Evolutionary conservation across 805 yeast genomes (phyloP).

Genomic region (Nakazawaea anatomiae): DNA sequence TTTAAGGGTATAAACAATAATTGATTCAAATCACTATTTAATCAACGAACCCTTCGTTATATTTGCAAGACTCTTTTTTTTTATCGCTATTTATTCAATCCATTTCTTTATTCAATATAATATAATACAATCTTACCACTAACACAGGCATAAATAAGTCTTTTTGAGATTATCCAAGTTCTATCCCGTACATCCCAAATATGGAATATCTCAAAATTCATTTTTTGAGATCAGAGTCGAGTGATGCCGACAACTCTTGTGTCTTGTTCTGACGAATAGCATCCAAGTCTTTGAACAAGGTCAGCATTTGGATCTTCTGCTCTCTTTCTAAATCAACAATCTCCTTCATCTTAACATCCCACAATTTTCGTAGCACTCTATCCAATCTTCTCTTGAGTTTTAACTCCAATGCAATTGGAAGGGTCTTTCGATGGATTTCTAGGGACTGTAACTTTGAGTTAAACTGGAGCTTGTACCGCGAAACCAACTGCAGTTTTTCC

Average conservation of each 20-base stretch:
- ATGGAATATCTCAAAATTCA: neutral
- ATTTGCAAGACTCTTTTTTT: neutral
- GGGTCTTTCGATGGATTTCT: conserved; percentile 15
- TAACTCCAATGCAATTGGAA: conserved; percentile 23
- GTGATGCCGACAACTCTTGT: neutral
- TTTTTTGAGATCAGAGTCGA: neutral
- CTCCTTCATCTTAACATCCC: conserved; percentile 41
- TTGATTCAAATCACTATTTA: neutral
- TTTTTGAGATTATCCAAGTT: neutral
- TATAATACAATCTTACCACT: no score
- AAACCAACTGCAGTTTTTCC: conserved; percentile 33
- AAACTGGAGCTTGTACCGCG: conserved; percentile 17
- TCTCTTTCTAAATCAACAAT: conserved; percentile 40
- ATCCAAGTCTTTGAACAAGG: conserved; percentile 23
- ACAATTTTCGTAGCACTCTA: conserved; percentile 40
- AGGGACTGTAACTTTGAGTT: conserved; percentile 19
- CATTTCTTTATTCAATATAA: neutral
- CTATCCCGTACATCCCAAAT: no score
- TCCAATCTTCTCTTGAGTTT: conserved; percentile 37
- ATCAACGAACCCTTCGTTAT: neutral
- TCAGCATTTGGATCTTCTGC: conserved; percentile 25
- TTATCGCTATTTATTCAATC: neutral
- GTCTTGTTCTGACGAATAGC: conserved; percentile 3
- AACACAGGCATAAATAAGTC: neutral
- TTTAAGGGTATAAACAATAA: conserved; percentile 8